Evolutionary conservation across 805 yeast species (phyloP), one percentile per base, ranked within the genome.

Genomic region (Monosporozyma solicola): DNA sequence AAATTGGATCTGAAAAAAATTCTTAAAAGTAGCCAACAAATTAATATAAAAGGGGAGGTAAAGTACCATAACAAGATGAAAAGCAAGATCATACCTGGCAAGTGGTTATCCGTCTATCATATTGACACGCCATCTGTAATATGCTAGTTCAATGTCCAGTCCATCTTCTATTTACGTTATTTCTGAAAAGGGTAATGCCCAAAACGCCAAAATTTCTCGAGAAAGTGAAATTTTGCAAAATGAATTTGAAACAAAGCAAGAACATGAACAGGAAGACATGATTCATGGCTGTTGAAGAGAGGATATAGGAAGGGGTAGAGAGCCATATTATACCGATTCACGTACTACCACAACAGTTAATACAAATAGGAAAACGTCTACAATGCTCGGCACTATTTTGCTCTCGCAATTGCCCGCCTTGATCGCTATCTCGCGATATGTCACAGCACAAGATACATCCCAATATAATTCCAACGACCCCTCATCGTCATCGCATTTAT

Each of bases 1-100:
- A 51, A 64, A 66, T 41, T 68, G 70, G 70, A 57, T 66, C 46
- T 43, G 31, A 43, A 20, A 20, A 20, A 20, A 20, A 20, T 20
- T 20, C 20, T 20, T 20, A 20, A 22, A 41, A 43, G 31, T 13
- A n/a, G 24, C 33, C 64, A 48, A 49, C 4, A 16, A 27, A n/a
- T 9, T 3, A 11, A 39, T 27, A 25, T 16, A 8, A 20, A 25
- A 39, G 41, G 1, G 41, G 22, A 16, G 20, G 20, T 5, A 20
- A 9, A 16, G 8, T 13, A 8, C 25, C 16, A 32, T 13, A 32
- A 32, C 15, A 32, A 11, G 9, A 13, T 9, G 35, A 32, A 3
- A 15, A 13, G 39, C 3, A 15, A 4, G 2, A 15, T 35, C n/a
- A 13, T 10, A 15, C 9, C 10, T 22, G 10, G 11, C 27, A 22